Percentiles rank a stretch among this genome's conserved stretches.
Conservation (phyloP, 306 rosid species). For the Quercus engelmannii region DNA sequence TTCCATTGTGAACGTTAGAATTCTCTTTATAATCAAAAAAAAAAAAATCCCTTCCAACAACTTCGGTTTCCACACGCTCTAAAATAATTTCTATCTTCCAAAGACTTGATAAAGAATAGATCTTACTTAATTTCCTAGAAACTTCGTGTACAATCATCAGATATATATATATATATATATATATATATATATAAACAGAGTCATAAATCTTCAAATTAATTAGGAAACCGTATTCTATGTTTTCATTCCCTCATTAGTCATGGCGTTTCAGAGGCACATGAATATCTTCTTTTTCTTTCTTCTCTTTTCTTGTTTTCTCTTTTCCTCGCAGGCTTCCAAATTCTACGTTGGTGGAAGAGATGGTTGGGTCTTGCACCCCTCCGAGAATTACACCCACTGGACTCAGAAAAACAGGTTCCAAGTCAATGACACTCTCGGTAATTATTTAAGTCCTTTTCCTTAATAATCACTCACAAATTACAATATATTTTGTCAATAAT, state of each 20-base stretch:
- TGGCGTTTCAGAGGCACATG: conserved; percentile 36
- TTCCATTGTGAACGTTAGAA: no score
- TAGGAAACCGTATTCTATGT: not conserved
- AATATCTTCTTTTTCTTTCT: conserved; percentile 20
- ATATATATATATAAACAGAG: no score
- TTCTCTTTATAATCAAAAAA: no score
- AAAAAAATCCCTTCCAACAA: no score
- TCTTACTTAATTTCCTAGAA: no score
- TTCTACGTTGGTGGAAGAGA: conserved; percentile 62
- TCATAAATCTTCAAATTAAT: no score
- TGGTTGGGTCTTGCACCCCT: conserved; percentile 78
- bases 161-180: no score
- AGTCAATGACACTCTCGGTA: conserved; percentile 64
- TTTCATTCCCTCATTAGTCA: conserved; percentile 12
- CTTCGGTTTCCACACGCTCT: no score
- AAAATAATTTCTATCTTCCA: no score
- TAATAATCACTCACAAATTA: not conserved
- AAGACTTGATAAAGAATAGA: no score
- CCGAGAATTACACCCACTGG: conserved; percentile 55
- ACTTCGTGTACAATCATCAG: no score
- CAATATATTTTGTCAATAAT: no score
- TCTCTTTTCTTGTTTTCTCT: conserved; percentile 15
- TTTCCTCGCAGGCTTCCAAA: conserved; percentile 35
- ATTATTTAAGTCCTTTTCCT: conserved; percentile 1
- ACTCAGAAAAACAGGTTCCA: conserved; percentile 53